phyloP scores from a whole-genome alignment of 2,329 filamentous ascomycete species.

The Beauveria brongniartii region DNA sequence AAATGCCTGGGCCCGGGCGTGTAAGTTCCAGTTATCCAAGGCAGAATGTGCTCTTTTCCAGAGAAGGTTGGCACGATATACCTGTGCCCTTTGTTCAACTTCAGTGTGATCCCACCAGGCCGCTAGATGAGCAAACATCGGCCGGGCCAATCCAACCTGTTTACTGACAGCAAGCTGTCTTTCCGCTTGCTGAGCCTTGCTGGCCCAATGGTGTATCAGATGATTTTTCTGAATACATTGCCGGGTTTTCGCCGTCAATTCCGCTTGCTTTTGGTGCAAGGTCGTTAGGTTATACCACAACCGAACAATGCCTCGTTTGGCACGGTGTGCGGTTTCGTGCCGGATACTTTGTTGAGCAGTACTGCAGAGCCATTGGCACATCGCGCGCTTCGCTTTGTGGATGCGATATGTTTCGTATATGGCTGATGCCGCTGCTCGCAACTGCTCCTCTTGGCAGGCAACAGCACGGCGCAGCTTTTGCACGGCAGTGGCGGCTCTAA shows the following conservation, averaged over 20 bases:
- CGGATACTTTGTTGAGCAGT: constrained; percentile 17
- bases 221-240: constrained; percentile 23
- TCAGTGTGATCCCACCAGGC: constrained; percentile 7
- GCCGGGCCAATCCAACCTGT: not conserved
- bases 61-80: not conserved
- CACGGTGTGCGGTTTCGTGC: constrained; percentile 14
- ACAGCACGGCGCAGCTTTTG: constrained; percentile 28
- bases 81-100: not conserved
- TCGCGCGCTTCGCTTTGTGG: constrained; percentile 15
- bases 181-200: not conserved
- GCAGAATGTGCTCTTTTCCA: not conserved
- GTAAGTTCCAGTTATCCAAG: constrained; percentile 5
- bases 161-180: not conserved
- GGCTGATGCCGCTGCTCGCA: constrained; percentile 19
- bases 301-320: constrained; percentile 14
- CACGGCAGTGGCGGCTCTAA: constrained; percentile 22
- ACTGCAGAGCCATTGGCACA: constrained; percentile 23
- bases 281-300: constrained; percentile 18
- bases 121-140: constrained; percentile 3
- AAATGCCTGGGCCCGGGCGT: constrained; percentile 5
- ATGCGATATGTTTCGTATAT: constrained; percentile 17
- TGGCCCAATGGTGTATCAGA: constrained; percentile 23
- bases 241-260: constrained; percentile 16
- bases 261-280: not conserved
- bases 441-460: constrained; percentile 19